phyloP scores from a whole-genome alignment of 352 stramenopile genomes.

The Globisporangium polare region DNA sequence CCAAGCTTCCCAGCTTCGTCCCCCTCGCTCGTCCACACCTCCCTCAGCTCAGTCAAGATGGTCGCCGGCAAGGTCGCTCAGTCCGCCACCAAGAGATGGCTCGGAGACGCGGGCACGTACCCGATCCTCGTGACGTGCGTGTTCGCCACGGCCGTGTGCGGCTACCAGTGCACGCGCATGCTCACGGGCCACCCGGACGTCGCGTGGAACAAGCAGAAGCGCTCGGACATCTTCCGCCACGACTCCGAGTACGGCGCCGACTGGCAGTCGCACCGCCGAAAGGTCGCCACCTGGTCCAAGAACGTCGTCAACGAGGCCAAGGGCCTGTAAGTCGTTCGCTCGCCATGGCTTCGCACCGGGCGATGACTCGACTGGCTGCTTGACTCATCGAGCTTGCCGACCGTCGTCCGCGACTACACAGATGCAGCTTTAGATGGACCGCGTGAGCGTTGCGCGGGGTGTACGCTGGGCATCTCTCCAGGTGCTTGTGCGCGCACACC shows the following conservation, averaged over 20 bases:
- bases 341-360: not conserved
- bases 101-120: slow-evolving; percentile 76
- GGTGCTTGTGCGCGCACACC: not conserved
- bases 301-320: slow-evolving; percentile 82
- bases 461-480: not conserved
- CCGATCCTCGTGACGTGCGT: slow-evolving; percentile 71
- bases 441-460: not conserved
- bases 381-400: not conserved
- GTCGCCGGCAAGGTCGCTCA: slow-evolving; percentile 42
- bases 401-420: slow-evolving; percentile 8
- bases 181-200: slow-evolving; percentile 66
- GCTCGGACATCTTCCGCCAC: slow-evolving; percentile 67
- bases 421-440: slow-evolving; percentile 6
- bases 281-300: slow-evolving; percentile 63
- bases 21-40: not conserved
- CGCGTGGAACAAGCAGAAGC: slow-evolving; percentile 78
- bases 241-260: slow-evolving; percentile 53
- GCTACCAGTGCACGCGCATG: slow-evolving; percentile 74
- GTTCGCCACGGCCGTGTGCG: slow-evolving; percentile 54
- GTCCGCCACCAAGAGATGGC: slow-evolving; percentile 58
- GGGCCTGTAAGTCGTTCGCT: slow-evolving; percentile 35
- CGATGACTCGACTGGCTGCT: not conserved
- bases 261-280: slow-evolving; percentile 75
- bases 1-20: slow-evolving; percentile 23
- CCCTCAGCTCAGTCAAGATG: slow-evolving; percentile 33